phyloP scores from a whole-genome alignment of 169 alveolate genomes.

The Miamiensis avidus region DNA sequence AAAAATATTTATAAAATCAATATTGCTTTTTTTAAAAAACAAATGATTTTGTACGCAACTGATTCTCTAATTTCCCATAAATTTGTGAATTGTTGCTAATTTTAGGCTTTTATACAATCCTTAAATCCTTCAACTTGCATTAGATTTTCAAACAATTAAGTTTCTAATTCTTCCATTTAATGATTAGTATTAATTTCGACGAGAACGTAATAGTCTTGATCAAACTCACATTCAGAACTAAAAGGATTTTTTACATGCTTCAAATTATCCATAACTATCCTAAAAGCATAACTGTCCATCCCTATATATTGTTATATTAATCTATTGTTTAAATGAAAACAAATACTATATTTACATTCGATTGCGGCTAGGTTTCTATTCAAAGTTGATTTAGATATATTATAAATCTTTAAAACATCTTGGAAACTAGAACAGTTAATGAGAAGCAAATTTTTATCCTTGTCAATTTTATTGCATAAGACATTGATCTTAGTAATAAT shows the following conservation, averaged over 20 bases:
- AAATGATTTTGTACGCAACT: too few relatives aligned
- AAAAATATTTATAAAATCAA: not conserved
- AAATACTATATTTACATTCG: not conserved
- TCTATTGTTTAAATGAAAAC: not conserved
- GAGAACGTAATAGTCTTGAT: not conserved
- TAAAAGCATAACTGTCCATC: conserved; percentile 51
- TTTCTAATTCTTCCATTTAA: not conserved
- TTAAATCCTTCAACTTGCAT: not conserved
- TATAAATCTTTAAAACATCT: conserved; percentile 33
- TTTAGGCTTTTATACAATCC: not conserved
- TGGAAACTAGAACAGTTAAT: conserved; percentile 52
- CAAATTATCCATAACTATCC: not conserved
- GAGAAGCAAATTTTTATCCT: conserved; percentile 27
- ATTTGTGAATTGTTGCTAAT: not conserved
- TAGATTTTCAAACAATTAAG: not conserved
- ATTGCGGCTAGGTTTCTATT: not conserved
- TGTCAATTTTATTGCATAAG: conserved; percentile 57
- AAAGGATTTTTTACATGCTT: not conserved
- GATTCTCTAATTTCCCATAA: not conserved
- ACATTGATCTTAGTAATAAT: conserved; percentile 78
- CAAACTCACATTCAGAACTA: not conserved
- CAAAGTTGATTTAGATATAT: conserved; percentile 25
- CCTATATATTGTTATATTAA: not conserved
- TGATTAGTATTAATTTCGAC: not conserved
- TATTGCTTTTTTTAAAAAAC: too few relatives aligned